Evolutionary conservation across 2,329 filamentous ascomycete species (phyloP), one percentile per base, ranked within the genome.

Genomic region (Aurifilum marmelostoma): DNA sequence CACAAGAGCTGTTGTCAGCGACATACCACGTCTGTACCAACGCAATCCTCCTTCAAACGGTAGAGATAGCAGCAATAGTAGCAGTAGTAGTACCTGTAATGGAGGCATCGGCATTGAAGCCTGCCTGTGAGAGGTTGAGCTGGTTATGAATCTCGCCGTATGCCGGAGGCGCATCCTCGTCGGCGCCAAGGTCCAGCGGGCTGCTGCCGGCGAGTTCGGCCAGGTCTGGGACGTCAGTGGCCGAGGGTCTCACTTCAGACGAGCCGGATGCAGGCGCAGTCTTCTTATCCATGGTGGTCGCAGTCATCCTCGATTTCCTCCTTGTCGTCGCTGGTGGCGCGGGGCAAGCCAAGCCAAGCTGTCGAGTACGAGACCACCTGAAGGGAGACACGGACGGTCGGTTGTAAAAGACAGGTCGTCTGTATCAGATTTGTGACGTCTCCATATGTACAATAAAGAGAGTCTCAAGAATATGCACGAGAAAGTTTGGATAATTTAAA

Each of bases 71-170:
- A 34, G 34, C 8, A 34, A 8, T 34, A 34, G 34, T 34, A 34
- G 34, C 8, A 34, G 34, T 34, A 34, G 34, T 34, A 34, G 34
- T 72, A 88, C 87, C 81, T 62, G 85, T 88, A 34, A 91, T 79
- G 37, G 83, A 82, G 56, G 88, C 89, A 52, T 85, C 86, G 32
- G 89, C 89, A 63, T 88, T 84, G 69, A 91, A 87, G 18, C 88
- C 89, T 59, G 87, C 82, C 73, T 89, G 88, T 27, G 83, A 87
- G 69, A 91, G 84, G 68, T 87, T 84, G 32, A 91, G 76, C 66
- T 86, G 83, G 72, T 88, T 82, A 66, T 83, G 83, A 18, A 81
- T 78, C 27, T 87, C 85, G 73, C 88, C 88, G 73, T 91, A 91
- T 0, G 87, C 84, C 1, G 87, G 88, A 29, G 85, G 86, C 8